A percentile compares a stretch with the other conserved stretches of the same genome.
phyloP scores from a whole-genome alignment of 2,329 filamentous ascomycete genomes.

The Sporothrix inflata region DNA sequence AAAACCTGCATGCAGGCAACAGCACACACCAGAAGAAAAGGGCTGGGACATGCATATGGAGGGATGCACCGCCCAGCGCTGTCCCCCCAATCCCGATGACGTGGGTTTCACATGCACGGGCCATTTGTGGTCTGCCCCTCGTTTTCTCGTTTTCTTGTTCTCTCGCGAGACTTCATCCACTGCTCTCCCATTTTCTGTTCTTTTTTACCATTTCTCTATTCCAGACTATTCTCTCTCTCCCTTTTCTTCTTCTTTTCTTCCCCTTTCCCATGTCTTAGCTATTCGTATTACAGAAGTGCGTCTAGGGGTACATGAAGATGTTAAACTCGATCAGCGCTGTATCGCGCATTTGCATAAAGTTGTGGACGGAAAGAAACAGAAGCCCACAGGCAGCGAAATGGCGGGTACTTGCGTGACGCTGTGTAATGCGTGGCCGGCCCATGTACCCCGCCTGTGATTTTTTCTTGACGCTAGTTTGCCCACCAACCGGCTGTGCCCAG shows the following conservation, averaged over 20 bases:
- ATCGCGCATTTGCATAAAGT: not conserved
- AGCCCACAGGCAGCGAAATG: not conserved
- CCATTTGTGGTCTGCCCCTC: conserved; percentile 13
- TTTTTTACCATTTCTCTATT: not conserved
- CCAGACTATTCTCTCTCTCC: not conserved
- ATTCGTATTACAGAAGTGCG: not conserved
- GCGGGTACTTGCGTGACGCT: not conserved
- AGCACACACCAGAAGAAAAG: conserved; percentile 9
- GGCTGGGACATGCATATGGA: conserved; percentile 7
- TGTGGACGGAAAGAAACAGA: not conserved
- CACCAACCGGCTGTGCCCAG: conserved; percentile 2
- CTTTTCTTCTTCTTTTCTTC: not conserved
- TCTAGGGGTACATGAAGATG: not conserved
- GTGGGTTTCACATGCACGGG: conserved; percentile 16
- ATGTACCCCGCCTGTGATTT: not conserved
- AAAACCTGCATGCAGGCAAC: conserved; percentile 15
- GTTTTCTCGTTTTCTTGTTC: not conserved
- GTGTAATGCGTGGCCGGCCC: conserved; percentile 3
- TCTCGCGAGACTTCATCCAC: not conserved
- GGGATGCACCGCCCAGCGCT: conserved; percentile 16
- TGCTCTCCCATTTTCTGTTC: not conserved
- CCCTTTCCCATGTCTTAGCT: not conserved
- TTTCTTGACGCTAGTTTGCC: not conserved
- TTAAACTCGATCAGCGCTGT: not conserved
- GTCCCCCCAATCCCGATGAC: conserved; percentile 20